phyloP scores from a whole-genome alignment of 2,329 filamentous ascomycete genomes.

The Teratosphaeria viscida region DNA sequence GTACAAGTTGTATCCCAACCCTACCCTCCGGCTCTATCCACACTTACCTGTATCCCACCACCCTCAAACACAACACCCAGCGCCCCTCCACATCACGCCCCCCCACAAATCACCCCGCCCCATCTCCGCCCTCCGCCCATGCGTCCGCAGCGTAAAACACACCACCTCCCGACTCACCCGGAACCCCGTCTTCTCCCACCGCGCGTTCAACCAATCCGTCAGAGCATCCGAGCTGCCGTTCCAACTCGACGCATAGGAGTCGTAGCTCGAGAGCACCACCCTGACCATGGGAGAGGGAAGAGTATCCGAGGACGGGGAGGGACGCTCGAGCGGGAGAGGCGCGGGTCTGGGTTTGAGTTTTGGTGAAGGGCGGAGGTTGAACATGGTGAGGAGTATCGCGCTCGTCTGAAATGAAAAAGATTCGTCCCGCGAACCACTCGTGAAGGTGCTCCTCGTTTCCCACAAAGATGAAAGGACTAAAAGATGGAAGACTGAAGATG shows the following conservation, averaged over 20 bases:
- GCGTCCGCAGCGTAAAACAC: slow-evolving; percentile 11
- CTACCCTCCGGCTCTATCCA: not conserved
- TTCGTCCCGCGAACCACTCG: not conserved
- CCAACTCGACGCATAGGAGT: slow-evolving; percentile 10
- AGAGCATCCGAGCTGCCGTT: slow-evolving; percentile 12
- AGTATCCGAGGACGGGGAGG: slow-evolving; percentile 4
- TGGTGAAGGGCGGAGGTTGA: not conserved
- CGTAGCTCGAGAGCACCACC: slow-evolving; percentile 13
- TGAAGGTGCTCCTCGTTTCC: not conserved
- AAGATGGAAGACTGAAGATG: not conserved
- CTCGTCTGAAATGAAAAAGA: not conserved
- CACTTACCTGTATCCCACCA: not conserved
- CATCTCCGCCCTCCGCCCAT: slow-evolving; percentile 12
- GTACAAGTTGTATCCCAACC: too few species aligned
- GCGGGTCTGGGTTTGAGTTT: not conserved
- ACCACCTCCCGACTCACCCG: slow-evolving; percentile 14
- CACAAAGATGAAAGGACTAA: not conserved
- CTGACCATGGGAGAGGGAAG: slow-evolving; percentile 11
- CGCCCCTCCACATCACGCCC: not conserved
- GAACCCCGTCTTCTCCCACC: slow-evolving; percentile 19
- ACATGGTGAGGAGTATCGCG: not conserved
- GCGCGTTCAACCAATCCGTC: slow-evolving; percentile 18
- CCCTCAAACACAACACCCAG: not conserved
- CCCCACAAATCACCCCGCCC: not conserved
- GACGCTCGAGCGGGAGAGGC: slow-evolving; percentile 1